Evolutionary conservation across 1,139 yeast species (phyloP).

Genomic region (Saccharomycopsis crataegensis): DNA sequence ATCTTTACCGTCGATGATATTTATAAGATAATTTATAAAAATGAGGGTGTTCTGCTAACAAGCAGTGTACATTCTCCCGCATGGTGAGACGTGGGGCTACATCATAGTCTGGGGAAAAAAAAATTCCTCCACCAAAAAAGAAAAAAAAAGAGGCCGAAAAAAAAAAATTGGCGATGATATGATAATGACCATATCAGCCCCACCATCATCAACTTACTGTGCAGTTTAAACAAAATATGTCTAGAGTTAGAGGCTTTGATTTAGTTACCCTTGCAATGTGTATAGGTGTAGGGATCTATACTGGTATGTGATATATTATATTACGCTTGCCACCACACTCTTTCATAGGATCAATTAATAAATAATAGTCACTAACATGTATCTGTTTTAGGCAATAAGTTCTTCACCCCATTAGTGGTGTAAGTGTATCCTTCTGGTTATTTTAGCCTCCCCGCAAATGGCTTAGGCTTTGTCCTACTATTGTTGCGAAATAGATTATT

Average conservation of each 20-base stretch:
- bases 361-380: neutral
- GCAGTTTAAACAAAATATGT: constrained; percentile 23
- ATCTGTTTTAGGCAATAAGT: constrained; percentile 41
- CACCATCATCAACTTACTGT: neutral
- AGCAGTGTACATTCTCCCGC: too few relatives aligned
- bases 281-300: constrained; percentile 35
- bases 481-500: too few relatives aligned
- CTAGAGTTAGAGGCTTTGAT: constrained; percentile 31
- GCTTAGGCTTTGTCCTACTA: too few relatives aligned
- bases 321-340: neutral
- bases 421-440: constrained; percentile 30
- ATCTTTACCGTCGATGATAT: too few relatives aligned
- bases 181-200: neutral
- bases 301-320: constrained; percentile 28
- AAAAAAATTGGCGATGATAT: neutral
- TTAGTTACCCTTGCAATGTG: constrained; percentile 30
- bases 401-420: constrained; percentile 71
- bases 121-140: neutral
- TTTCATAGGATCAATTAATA: neutral
- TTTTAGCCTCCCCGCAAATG: neutral
- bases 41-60: too few relatives aligned
- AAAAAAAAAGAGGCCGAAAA: neutral
- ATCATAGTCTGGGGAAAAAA: too few relatives aligned
- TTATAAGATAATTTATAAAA: too few relatives aligned
- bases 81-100: too few relatives aligned